Evolutionary conservation across 78 protist genomes (phyloP).

Genomic region (Pigoraptor vietnamica): DNA sequence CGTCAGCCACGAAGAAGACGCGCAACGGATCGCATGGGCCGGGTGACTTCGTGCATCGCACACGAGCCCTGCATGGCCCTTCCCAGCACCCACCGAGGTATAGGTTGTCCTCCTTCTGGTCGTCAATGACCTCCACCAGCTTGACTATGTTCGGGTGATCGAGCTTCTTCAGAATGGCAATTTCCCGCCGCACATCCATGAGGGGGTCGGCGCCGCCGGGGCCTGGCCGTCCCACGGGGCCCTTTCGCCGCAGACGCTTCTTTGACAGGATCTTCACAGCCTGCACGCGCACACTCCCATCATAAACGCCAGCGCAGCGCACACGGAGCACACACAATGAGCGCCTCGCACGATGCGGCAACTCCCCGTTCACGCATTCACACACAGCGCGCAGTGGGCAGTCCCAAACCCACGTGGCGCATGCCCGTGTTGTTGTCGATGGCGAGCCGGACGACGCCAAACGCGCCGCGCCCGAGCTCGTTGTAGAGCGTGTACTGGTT

Average conservation of each 20-base stretch:
- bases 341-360: too few relatives aligned
- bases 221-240: background rate
- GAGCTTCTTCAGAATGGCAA: constrained; percentile 67
- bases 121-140: constrained; percentile 75
- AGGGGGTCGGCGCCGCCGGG: background rate
- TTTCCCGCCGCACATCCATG: constrained; percentile 30
- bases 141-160: constrained; percentile 62
- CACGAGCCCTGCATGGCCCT: background rate
- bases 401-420: too few relatives aligned
- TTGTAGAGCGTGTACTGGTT: constrained; percentile 4
- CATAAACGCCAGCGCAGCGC: background rate
- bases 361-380: background rate
- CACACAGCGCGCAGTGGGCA: background rate
- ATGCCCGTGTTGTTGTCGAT: background rate
- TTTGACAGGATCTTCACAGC: background rate
- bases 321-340: background rate
- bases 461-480: constrained; percentile 17
- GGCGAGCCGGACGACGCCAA: constrained; percentile 12
- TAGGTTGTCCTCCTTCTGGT: constrained; percentile 55
- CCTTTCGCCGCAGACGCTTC: background rate
- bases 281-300: too few relatives aligned
- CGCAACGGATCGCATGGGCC: too few relatives aligned
- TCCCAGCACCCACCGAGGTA: constrained; percentile 50
- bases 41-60: background rate
- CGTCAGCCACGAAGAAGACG: too few relatives aligned